phyloP scores from a whole-genome alignment of 2,329 filamentous ascomycete species.

The Arthrocladium fulminans region DNA sequence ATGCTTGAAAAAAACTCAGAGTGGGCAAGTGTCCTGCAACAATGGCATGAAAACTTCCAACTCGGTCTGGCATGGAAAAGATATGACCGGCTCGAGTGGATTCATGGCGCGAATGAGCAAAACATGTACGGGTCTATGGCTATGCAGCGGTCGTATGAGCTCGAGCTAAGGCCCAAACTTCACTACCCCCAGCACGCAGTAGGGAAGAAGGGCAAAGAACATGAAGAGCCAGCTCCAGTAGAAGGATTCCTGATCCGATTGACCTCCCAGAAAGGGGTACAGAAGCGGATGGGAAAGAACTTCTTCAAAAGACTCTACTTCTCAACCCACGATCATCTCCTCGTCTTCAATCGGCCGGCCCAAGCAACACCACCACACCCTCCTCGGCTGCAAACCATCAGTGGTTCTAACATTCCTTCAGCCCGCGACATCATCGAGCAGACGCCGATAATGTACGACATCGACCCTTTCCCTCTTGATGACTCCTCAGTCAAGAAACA shows the following conservation, averaged over 20 bases:
- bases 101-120: conserved; percentile 56
- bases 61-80: conserved; percentile 61
- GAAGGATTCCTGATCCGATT: conserved; percentile 59
- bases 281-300: conserved; percentile 50
- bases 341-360: conserved; percentile 54
- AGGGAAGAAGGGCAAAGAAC: conserved; percentile 31
- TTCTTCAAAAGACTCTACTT: conserved; percentile 60
- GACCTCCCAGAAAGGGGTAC: conserved; percentile 53
- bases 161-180: conserved; percentile 56
- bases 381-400: conserved; percentile 42
- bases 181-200: conserved; percentile 51
- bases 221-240: conserved; percentile 51
- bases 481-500: conserved; percentile 43
- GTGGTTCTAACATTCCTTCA: conserved; percentile 42
- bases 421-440: conserved; percentile 46
- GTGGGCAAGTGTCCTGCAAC: conserved; percentile 50
- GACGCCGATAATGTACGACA: conserved; percentile 53
- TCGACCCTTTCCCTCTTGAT: conserved; percentile 46
- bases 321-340: conserved; percentile 53
- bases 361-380: conserved; percentile 52
- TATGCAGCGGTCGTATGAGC: conserved; percentile 57
- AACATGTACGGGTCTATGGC: conserved; percentile 62
- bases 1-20: conserved; percentile 49
- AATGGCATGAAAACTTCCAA: conserved; percentile 50
- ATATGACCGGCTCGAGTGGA: conserved; percentile 61